Percentiles rank a stretch among this genome's conserved stretches.
These are phyloP conservation scores for Saccharomycopsis malanga DNA, from an alignment of 805 yeast species.

Conservation along the genomic window DNA sequence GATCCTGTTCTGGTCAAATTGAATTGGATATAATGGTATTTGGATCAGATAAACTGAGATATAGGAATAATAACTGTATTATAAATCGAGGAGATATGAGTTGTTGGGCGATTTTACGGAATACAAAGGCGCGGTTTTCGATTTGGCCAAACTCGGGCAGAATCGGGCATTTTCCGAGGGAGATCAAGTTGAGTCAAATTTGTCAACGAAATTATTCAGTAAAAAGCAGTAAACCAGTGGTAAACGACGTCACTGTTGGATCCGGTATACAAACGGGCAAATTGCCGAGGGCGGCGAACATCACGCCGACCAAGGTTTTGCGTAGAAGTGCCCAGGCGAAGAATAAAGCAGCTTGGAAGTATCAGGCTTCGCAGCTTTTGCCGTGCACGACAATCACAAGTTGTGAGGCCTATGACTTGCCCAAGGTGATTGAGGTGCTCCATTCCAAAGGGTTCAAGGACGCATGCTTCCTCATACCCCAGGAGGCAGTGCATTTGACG, in stretches of 20 bases:
- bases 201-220: neutral
- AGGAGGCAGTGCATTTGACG: slow-evolving; percentile 55
- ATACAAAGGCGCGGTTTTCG: neutral
- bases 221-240: no score
- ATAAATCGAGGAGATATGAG: no score
- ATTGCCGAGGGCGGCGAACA: neutral
- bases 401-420: slow-evolving; percentile 64
- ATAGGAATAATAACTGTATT: no score
- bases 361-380: neutral
- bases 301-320: neutral
- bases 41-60: no score
- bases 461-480: slow-evolving; percentile 43
- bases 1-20: no score
- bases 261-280: neutral
- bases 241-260: no score
- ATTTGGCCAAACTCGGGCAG: neutral
- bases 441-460: slow-evolving; percentile 32
- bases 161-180: neutral
- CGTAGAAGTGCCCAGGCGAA: neutral
- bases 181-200: no score
- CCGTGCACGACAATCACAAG: slow-evolving; percentile 67
- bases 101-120: no score
- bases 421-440: slow-evolving; percentile 34
- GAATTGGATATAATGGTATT: no score
- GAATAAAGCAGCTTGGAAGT: neutral